Evolutionary conservation across 148 eudicot genomes (phyloP).

Genomic region (Rhododendron williamsianum): DNA sequence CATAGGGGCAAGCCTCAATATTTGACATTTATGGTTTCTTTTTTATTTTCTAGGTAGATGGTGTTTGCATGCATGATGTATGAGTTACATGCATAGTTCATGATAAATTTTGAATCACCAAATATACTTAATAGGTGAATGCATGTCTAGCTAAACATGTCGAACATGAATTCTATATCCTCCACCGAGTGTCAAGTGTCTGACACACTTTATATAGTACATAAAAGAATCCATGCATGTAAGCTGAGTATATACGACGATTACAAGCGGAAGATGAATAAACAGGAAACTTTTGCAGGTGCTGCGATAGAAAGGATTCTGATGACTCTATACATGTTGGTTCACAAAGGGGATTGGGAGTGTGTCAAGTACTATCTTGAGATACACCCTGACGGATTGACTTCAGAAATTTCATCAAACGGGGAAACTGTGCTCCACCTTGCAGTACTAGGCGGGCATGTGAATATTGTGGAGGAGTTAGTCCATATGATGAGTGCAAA

Average conservation of each 20-base stretch:
- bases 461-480: constrained; percentile 8
- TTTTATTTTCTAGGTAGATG: neutral
- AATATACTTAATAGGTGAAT: neutral
- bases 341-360: constrained; percentile 9
- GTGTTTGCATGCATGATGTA: neutral
- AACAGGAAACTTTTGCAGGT: neutral
- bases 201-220: neutral
- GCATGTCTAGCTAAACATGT: neutral
- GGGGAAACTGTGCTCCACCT: constrained; percentile 5
- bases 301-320: neutral
- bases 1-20: neutral
- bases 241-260: neutral
- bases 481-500: neutral
- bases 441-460: constrained; percentile 11
- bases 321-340: neutral
- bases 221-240: neutral
- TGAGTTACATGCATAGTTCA: neutral
- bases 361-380: neutral
- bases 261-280: neutral
- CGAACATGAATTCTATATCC: neutral
- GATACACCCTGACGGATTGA: neutral
- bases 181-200: neutral
- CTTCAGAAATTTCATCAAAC: neutral
- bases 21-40: neutral
- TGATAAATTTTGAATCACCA: neutral